These are phyloP conservation scores for Pseudopyrenochaeta lycopersici DNA, from an alignment of 2,329 filamentous ascomycete species.

Conservation along the genomic window DNA sequence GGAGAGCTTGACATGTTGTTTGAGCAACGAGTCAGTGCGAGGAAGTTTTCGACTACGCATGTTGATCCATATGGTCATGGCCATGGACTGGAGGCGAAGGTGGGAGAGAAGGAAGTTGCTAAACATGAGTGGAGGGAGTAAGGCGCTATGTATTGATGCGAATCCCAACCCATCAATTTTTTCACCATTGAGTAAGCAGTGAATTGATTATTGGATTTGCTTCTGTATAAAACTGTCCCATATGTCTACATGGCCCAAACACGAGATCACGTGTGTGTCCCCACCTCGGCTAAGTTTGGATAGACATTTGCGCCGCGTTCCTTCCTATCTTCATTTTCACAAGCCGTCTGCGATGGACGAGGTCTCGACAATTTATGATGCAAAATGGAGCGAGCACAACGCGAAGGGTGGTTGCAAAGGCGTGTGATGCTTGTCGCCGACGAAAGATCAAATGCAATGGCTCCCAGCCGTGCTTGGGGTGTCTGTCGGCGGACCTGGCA, in stretches of 20 bases:
- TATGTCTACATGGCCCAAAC: neutral
- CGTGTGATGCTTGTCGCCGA: conserved; percentile 77
- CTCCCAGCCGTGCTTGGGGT: conserved; percentile 75
- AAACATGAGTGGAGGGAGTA: conserved; percentile 24
- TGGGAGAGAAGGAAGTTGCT: conserved; percentile 16
- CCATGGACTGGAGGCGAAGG: conserved; percentile 9
- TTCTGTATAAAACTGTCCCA: too few species aligned
- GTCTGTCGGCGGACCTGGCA: conserved; percentile 61
- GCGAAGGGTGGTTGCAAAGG: conserved; percentile 50
- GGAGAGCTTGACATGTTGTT: conserved; percentile 86
- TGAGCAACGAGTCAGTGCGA: conserved; percentile 56
- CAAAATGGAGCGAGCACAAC: conserved; percentile 3
- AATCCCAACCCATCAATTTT: too few species aligned
- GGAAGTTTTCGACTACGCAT: conserved; percentile 30
- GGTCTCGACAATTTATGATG: neutral
- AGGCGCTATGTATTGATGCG: neutral
- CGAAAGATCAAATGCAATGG: conserved; percentile 80
- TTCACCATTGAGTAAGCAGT: too few species aligned
- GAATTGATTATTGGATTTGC: too few species aligned
- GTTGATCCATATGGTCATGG: conserved; percentile 29
- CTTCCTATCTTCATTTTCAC: neutral
- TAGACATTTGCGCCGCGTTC: neutral
- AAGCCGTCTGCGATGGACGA: neutral
- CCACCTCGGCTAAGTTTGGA: conserved; percentile 1
- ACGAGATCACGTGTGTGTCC: neutral